Base-by-base conservation (phyloP, 2,329 filamentous ascomycete species). In the Cladosporium cucumerinum region DNA sequence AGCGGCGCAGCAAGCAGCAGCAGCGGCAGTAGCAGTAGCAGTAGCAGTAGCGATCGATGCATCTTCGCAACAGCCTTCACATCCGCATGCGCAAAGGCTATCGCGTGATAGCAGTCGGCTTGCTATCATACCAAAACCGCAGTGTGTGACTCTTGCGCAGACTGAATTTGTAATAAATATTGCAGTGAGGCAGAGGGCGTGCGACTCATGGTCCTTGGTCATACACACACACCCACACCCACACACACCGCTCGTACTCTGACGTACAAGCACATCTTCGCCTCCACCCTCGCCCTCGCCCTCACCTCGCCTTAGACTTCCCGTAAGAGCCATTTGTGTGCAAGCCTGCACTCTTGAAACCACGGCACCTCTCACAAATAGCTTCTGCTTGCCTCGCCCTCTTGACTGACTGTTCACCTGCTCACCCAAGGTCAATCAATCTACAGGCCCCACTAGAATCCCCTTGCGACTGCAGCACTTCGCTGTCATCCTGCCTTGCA, bases 301-400 rank as follows among this genome's bases (percentile, higher is more conserved):
- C n/a, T 46, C 18, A 28, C 57, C 26, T 30, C 26, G 26, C 26
- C 43, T 48, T 59, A 18, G 54, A 28, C 54, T 57, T 36, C 54
- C 54, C 26, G 54, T 57, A 39, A 48, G 36, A 59, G 57, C 57
- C 57, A 59, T 59, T 59, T 43, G 39, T 39, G 57, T 59, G 34
- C 57, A 39, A 48, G 39, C n/a, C 57, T 48, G 25, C 36, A 23
- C 26, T 21, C 39, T 30, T 59, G 57, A 59, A 48, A 59, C 57
- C 25, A 46, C 25, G 14, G 30, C 26, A 30, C 39, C 16, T 30
- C 25, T 39, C 36, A n/a, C 25, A 3, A 21, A 48, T 25, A 46
- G 25, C 57, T 59, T 6, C 18, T 28, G 46, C 26, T 18, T n/a
- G 14, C 39, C 39, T n/a, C 36, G 36, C 23, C 21, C 14, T 39